A percentile compares a stretch with the other conserved stretches of the same genome.
phyloP scores from a whole-genome alignment of 306 rosid species.

The Malus domestica region ASM211411v1 NC_041798.1:24154001-24154500 shows the following conservation, averaged over 20 bases:
- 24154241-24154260: rapidly evolving
- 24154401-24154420: slow-evolving; percentile 13
- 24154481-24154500: background rate
- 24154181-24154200: rapidly evolving
- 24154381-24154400: background rate
- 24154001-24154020: slow-evolving; percentile 10
- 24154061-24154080: slow-evolving; percentile 10
- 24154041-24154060: slow-evolving; percentile 4
- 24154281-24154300: no score
- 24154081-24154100: background rate
- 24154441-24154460: background rate
- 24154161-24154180: rapidly evolving
- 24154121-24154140: background rate
- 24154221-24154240: no score
- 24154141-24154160: no score
- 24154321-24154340: background rate
- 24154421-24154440: slow-evolving; percentile 5
- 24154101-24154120: background rate
- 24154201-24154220: no score
- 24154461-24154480: slow-evolving; percentile 1
- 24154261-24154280: rapidly evolving
- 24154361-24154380: slow-evolving; percentile 20
- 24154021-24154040: background rate
- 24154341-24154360: background rate
- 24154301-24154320: no score